Evolutionary conservation across 192 early-diverging fungal species (phyloP).

Genomic region (Glomus cerebriforme): DNA sequence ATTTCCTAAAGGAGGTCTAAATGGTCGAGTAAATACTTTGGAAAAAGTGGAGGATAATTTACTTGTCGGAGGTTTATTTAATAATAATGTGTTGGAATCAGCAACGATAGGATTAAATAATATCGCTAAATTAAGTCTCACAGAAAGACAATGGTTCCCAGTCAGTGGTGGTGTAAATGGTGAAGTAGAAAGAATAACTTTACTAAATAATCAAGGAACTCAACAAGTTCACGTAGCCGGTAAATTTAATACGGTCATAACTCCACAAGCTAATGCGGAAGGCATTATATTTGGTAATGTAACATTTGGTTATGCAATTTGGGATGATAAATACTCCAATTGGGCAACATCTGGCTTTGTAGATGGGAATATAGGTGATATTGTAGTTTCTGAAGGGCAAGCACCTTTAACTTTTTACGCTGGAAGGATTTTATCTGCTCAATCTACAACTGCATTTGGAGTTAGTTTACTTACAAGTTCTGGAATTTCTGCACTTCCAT

Average conservation of each 20-base stretch:
- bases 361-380: neutral
- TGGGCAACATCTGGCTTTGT: neutral
- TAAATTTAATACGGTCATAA: conserved; percentile 24
- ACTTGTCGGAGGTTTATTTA: conserved; percentile 42
- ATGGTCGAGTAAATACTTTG: conserved; percentile 51
- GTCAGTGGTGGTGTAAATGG: conserved; percentile 32
- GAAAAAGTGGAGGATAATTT: conserved; percentile 34
- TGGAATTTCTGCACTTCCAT: conserved; percentile 15
- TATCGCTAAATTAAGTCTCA: conserved; percentile 25
- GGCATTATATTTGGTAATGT: conserved; percentile 2
- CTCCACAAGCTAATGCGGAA: neutral
- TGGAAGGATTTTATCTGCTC: neutral
- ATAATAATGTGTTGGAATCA: neutral
- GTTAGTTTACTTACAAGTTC: conserved; percentile 31
- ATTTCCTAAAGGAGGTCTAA: conserved; percentile 43
- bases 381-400: neutral
- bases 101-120: conserved; percentile 1
- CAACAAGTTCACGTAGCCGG: conserved; percentile 30
- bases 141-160: neutral
- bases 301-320: conserved; percentile 16
- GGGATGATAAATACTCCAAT: conserved; percentile 5
- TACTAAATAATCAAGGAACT: neutral
- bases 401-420: neutral
- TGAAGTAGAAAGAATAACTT: conserved; percentile 12
- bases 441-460: neutral